These are phyloP conservation scores for Peniophora sp. DNA, from an alignment of 1,284 basidiomycete species.

Conservation along the genomic window DNA sequence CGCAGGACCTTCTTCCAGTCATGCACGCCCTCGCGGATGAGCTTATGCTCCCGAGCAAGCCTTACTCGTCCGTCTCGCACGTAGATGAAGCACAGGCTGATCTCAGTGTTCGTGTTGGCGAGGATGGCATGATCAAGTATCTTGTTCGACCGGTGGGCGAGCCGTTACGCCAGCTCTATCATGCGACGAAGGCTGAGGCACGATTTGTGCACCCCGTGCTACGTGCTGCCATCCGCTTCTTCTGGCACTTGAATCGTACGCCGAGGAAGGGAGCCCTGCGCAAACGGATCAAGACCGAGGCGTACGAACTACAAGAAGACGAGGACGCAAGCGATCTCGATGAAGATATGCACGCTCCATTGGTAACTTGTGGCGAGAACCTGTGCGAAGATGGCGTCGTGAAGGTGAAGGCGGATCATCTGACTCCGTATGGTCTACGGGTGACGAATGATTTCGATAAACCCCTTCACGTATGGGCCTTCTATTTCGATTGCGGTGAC, in stretches of 20 bases:
- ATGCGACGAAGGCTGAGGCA: neutral
- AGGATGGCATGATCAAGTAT: neutral
- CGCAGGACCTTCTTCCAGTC: neutral
- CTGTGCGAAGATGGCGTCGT: neutral
- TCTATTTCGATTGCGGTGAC: neutral
- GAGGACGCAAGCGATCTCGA: neutral
- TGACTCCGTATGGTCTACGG: neutral
- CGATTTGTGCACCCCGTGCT: neutral
- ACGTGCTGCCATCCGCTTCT: neutral
- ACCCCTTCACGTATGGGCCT: neutral
- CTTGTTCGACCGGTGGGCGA: neutral
- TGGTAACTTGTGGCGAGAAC: neutral
- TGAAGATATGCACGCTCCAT: neutral
- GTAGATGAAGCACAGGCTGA: neutral
- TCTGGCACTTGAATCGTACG: constrained; percentile 2
- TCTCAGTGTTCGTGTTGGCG: neutral
- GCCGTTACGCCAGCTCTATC: no score
- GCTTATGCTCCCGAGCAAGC: no score
- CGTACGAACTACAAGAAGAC: neutral
- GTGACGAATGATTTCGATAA: neutral
- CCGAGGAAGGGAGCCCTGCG: neutral
- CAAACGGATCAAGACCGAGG: neutral
- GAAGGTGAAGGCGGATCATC: neutral
- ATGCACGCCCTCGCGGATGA: neutral
- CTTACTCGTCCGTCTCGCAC: no score